Base-by-base conservation (phyloP, 306 rosid species). In the Nissolia schottii region DNA sequence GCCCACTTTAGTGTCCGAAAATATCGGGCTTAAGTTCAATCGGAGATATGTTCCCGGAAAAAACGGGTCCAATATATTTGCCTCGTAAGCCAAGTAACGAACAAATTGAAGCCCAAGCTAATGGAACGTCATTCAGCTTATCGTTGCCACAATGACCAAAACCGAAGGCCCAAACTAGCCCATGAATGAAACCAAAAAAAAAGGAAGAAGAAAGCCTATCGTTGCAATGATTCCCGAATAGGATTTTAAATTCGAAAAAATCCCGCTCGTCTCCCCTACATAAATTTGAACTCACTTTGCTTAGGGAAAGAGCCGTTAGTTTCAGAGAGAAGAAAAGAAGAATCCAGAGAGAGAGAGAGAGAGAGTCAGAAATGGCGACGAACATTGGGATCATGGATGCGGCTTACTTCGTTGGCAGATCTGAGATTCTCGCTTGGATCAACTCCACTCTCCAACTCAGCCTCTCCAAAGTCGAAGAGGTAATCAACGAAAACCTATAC, bases 331-430 rank as follows among this genome's bases (percentile, higher is more conserved):
- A 4, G 53, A 46, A 22, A 40, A 57, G 2, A 5, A 63, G 43
- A 2, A 25, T 0, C 1, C 12, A 7, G 59, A 63, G 24, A 69
- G 73, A 3, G 7, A 46, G 41, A 1, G 53, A 50, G 5, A 40
- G 5, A 7, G 55, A 81, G 18, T 8, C 51, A 5, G 7, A 32
- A 62, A 94, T 94, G 99, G 99, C 96, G 18, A 94, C 96, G 16
- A 88, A 85, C 15, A 94, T 91, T 3, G 99, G 99, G 2, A 91
- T 91, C 78, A 95, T 95, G 97, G 99, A 95, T 82, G 57, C 84
- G 0, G 99, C 99, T 6, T 95, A 95, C 78, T 95, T 95, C 83
- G 97, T 95, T 0, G 99, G 97, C 10, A 84, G 99, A 84, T 89
- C 96, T 64, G 97, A 91, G 88, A 95, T 91, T 73, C 77, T 95